Evolutionary conservation across 2,329 filamentous ascomycete species (phyloP), one percentile per base, ranked within the genome.

Genomic region (Pseudogymnoascus sp.): DNA sequence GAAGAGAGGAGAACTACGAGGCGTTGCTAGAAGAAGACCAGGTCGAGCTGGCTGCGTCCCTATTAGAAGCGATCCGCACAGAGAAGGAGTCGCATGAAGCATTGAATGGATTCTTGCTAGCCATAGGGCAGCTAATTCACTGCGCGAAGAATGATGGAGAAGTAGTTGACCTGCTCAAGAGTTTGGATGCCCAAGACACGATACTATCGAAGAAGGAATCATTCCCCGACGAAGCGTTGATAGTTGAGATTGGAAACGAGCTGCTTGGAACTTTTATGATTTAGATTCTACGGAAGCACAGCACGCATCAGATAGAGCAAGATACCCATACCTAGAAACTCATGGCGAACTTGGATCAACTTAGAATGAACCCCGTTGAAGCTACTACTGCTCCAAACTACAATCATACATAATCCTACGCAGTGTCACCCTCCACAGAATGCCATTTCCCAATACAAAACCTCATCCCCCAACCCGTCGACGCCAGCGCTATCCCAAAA

Each of bases 11-110:
- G 11, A 76, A 81, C 0, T 75, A 77, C 5, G 83, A 88, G 55
- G 77, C 76, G 0, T 73, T 97, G 2, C 78, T 84, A 0, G 88
- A 91, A 38, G 83, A 81, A 2, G 86, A 89, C 63, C 88, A 94
- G 70, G 83, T 95, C 1, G 92, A 96, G 73, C 78, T 97, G 4
- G 85, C 89, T 0, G 92, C 92, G 0, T 89, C 90, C 0, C 76
- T 94, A 6, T 76, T 96, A 1, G 92, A 97, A 74, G 88, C 89
- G 1, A 83, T 87, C 49, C 71, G 74, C 1, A 78, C 82, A 63
- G 84, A 87, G 67, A 77, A 81, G 33, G 74, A 77, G 37, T 86
- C 93, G 76, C 72, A 10, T 12, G 92, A 96, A 69, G 89, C 89
- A 0, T 74, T 92, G 12, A 89, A 89, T 70, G 91, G 91, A 0